phyloP scores from a whole-genome alignment of 2,329 filamentous ascomycete genomes.

The Trichothecium sympodiale region DNA sequence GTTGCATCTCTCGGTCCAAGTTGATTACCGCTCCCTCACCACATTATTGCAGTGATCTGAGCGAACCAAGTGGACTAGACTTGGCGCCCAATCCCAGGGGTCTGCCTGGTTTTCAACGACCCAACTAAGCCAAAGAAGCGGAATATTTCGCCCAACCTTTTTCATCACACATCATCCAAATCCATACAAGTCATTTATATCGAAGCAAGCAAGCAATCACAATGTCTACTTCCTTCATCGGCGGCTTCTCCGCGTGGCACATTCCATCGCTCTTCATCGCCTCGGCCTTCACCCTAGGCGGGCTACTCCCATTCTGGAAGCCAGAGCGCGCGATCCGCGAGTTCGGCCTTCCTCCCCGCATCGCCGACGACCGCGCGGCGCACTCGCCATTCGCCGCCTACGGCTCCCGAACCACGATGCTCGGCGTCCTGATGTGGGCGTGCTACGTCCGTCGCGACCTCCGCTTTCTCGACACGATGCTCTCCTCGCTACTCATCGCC shows the following conservation, averaged over 20 bases:
- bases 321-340: constrained; percentile 18
- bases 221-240: constrained; percentile 3
- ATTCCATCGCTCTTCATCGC: constrained; percentile 16
- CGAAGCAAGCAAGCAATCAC: no score
- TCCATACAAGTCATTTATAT: no score
- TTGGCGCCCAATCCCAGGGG: no score
- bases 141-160: no score
- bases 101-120: no score
- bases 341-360: constrained; percentile 19
- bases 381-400: constrained; percentile 17
- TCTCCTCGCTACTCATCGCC: constrained; percentile 9
- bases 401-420: constrained; percentile 10
- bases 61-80: no score
- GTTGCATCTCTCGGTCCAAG: no score
- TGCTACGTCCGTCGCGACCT: constrained; percentile 12
- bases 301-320: constrained; percentile 20
- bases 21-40: no score
- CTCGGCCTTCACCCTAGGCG: constrained; percentile 18
- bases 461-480: constrained; percentile 10
- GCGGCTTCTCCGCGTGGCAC: constrained; percentile 9
- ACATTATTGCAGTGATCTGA: no score
- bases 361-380: constrained; percentile 17
- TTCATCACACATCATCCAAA: no score
- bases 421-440: constrained; percentile 11
- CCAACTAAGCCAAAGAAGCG: no score